phyloP scores from a whole-genome alignment of 805 yeast genomes.

The Metschnikowia corniflorae region DNA sequence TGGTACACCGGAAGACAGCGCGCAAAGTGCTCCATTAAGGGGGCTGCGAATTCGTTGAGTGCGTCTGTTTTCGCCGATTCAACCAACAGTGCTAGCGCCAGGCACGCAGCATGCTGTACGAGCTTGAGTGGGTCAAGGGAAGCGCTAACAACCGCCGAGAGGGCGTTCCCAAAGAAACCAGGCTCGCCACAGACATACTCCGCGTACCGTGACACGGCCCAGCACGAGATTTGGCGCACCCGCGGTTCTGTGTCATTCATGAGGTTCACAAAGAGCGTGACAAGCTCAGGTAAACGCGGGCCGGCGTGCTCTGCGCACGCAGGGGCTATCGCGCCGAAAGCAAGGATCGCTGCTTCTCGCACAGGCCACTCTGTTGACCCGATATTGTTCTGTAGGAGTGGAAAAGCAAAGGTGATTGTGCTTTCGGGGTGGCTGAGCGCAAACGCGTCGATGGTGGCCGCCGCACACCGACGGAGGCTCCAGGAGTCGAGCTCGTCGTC shows the following conservation, averaged over 20 bases:
- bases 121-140: slow-evolving; percentile 80
- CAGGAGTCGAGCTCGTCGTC: slow-evolving; percentile 72
- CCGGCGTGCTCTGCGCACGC: slow-evolving; percentile 74
- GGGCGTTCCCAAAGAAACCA: slow-evolving; percentile 54
- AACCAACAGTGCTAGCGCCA: slow-evolving; percentile 78
- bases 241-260: slow-evolving; percentile 73
- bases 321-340: slow-evolving; percentile 92
- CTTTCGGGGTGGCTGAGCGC: slow-evolving; percentile 65
- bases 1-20: slow-evolving; percentile 76
- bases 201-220: slow-evolving; percentile 89
- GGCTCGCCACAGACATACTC: slow-evolving; percentile 78
- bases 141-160: slow-evolving; percentile 66
- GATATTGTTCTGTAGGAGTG: slow-evolving; percentile 69
- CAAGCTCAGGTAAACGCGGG: slow-evolving; percentile 70
- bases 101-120: slow-evolving; percentile 94
- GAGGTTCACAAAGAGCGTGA: slow-evolving; percentile 82
- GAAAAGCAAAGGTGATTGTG: slow-evolving; percentile 66
- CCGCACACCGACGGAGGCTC: slow-evolving; percentile 91
- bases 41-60: slow-evolving; percentile 60
- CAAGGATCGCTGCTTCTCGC: slow-evolving; percentile 89
- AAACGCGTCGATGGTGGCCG: slow-evolving; percentile 84
- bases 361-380: slow-evolving; percentile 77
- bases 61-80: slow-evolving; percentile 67
- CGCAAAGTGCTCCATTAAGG: slow-evolving; percentile 65
- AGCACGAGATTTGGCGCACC: slow-evolving; percentile 89